A percentile compares a stretch with the other conserved stretches of the same genome.
Evolutionary conservation across 108 stramenopile species (phyloP).

Genomic region (Ochromonas danica): DNA sequence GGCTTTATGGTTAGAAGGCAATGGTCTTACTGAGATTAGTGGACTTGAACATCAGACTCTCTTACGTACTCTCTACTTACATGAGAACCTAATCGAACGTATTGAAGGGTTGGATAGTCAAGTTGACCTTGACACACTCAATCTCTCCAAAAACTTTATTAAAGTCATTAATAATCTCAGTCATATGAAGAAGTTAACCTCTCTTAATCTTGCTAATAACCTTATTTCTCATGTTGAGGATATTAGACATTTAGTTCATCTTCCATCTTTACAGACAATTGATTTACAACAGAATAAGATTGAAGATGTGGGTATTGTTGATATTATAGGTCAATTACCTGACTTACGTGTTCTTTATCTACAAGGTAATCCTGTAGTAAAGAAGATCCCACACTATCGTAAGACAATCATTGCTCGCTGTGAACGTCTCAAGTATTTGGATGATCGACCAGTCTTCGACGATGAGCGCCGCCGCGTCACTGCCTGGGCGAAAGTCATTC

Average conservation of each 20-base stretch:
- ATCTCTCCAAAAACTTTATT: slow-evolving; percentile 64
- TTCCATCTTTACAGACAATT: slow-evolving; percentile 56
- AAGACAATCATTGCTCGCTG: slow-evolving; percentile 62
- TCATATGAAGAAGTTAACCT: slow-evolving; percentile 48
- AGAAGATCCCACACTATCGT: slow-evolving; percentile 66
- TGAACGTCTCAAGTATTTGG: slow-evolving; percentile 58
- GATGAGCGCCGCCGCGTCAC: slow-evolving; percentile 66
- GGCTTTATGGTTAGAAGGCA: slow-evolving; percentile 67
- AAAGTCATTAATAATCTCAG: slow-evolving; percentile 49
- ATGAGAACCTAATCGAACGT: slow-evolving; percentile 65
- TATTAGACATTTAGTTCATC: slow-evolving; percentile 40
- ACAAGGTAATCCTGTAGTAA: slow-evolving; percentile 70
- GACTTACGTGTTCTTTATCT: slow-evolving; percentile 67
- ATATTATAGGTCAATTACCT: slow-evolving; percentile 56
- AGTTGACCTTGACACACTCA: slow-evolving; percentile 56
- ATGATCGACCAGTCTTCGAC: slow-evolving; percentile 69
- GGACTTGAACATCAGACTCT: slow-evolving; percentile 55
- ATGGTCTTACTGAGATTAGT: slow-evolving; percentile 56
- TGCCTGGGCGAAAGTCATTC: slow-evolving; percentile 62
- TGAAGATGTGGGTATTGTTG: slow-evolving; percentile 52
- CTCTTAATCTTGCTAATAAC: slow-evolving; percentile 61
- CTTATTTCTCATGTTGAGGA: slow-evolving; percentile 52
- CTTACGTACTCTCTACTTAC: slow-evolving; percentile 60
- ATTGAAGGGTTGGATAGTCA: slow-evolving; percentile 56
- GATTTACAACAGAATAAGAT: slow-evolving; percentile 72